Conservation (phyloP, 179 eudicot genomes). For the Patellifolia procumbens region DNA sequence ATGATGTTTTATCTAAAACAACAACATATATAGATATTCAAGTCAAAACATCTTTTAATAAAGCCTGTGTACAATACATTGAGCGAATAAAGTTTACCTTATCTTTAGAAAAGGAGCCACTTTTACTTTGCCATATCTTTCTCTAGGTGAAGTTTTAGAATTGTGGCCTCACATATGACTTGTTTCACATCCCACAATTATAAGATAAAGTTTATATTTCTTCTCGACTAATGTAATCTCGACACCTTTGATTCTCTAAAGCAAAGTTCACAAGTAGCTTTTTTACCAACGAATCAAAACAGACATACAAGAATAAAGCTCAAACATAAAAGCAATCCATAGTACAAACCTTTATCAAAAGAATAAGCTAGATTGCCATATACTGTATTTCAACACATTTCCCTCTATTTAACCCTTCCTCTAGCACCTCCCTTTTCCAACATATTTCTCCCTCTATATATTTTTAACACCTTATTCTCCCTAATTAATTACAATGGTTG, state of each 20-base stretch:
- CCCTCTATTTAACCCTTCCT: not conserved
- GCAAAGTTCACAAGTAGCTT: not conserved
- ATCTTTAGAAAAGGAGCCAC: no score
- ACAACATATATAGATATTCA: no score
- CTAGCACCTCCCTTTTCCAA: not conserved
- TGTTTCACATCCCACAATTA: not conserved
- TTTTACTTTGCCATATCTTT: no score
- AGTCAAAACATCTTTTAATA: no score
- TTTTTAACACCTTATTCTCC: no score
- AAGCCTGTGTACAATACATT: no score
- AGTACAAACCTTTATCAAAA: not conserved
- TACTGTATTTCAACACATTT: conserved; percentile 20
- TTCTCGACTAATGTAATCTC: not conserved
- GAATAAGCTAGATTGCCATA: not conserved
- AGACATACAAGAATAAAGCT: not conserved
- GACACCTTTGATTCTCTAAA: conserved; percentile 5
- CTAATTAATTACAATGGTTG: no score
- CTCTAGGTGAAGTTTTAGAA: not conserved
- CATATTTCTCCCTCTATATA: not conserved
- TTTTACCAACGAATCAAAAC: conserved; percentile 6
- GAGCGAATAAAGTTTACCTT: no score
- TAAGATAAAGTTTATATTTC: not conserved
- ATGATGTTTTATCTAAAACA: no score
- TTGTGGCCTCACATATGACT: not conserved
- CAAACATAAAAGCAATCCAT: not conserved